Evolutionary conservation across 2,329 filamentous ascomycete genomes (phyloP).

Genomic region (Fusarium staphyleae): DNA sequence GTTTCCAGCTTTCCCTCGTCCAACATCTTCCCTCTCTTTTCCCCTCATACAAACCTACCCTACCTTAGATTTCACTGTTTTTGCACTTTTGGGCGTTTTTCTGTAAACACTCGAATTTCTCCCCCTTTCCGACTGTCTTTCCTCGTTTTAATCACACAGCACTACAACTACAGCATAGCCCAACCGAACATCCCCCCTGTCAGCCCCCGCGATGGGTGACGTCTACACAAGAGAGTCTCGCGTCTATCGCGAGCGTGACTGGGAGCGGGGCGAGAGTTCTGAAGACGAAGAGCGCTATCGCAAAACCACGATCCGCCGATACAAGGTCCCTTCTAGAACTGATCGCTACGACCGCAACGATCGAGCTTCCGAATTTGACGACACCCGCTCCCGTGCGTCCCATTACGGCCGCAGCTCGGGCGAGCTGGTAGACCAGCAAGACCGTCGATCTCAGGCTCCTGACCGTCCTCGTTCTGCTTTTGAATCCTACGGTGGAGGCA

Average conservation of each 20-base stretch:
- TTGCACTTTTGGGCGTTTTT: slow-evolving; percentile 30
- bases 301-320: slow-evolving; percentile 59
- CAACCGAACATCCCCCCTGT: slow-evolving; percentile 22
- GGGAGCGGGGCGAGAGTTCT: slow-evolving; percentile 43
- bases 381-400: slow-evolving; percentile 56
- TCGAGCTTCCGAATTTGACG: slow-evolving; percentile 53
- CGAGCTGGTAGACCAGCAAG: slow-evolving; percentile 52
- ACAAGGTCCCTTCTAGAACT: slow-evolving; percentile 56
- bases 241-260: slow-evolving; percentile 47
- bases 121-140: neutral
- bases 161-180: slow-evolving; percentile 10
- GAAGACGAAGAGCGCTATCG: slow-evolving; percentile 56
- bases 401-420: slow-evolving; percentile 49
- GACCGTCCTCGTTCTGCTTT: slow-evolving; percentile 61
- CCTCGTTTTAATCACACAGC: slow-evolving; percentile 14
- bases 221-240: slow-evolving; percentile 43
- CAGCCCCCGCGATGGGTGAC: slow-evolving; percentile 46
- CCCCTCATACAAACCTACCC: slow-evolving; percentile 22
- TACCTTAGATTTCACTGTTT: slow-evolving; percentile 29
- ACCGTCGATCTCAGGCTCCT: slow-evolving; percentile 54
- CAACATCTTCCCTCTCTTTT: slow-evolving; percentile 21
- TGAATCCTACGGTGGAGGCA: slow-evolving; percentile 51
- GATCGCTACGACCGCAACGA: slow-evolving; percentile 52
- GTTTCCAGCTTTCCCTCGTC: slow-evolving; percentile 27
- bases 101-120: slow-evolving; percentile 8